Conservation (phyloP, 2,329 filamentous ascomycete species). For the Penicillium thymicola region DNA sequence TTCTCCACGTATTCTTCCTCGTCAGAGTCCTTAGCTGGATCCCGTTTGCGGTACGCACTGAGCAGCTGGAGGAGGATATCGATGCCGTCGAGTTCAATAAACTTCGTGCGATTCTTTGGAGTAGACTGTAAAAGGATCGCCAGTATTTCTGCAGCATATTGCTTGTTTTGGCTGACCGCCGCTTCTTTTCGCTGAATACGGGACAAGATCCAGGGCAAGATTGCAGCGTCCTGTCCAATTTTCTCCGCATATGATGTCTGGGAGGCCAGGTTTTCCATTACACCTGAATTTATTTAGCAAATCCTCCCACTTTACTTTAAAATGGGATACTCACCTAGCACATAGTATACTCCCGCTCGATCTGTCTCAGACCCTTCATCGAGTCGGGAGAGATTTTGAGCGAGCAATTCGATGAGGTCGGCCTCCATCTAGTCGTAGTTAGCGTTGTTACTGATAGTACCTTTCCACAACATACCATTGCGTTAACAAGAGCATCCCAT, state of each 20-base stretch:
- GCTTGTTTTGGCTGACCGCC: conserved; percentile 80
- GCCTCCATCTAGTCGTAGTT: conserved; percentile 36
- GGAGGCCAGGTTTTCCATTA: conserved; percentile 83
- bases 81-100: conserved; percentile 67
- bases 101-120: conserved; percentile 58
- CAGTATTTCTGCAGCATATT: conserved; percentile 88
- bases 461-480: conserved; percentile 44
- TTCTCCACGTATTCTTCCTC: conserved; percentile 97
- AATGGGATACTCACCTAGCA: conserved; percentile 51
- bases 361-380: conserved; percentile 73
- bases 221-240: conserved; percentile 64
- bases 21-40: conserved; percentile 78
- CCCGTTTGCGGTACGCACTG: conserved; percentile 77
- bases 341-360: conserved; percentile 80
- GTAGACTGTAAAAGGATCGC: conserved; percentile 83
- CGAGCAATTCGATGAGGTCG: conserved; percentile 42
- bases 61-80: conserved; percentile 80
- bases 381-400: conserved; percentile 66
- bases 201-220: conserved; percentile 74
- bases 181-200: conserved; percentile 69
- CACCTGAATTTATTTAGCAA: conserved; percentile 39
- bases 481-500: conserved; percentile 71
- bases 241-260: conserved; percentile 65
- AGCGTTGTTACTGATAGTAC: conserved; percentile 4
- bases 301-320: no score